Base-by-base conservation (phyloP, 805 yeast species). In the Candida yuanshanica region DNA sequence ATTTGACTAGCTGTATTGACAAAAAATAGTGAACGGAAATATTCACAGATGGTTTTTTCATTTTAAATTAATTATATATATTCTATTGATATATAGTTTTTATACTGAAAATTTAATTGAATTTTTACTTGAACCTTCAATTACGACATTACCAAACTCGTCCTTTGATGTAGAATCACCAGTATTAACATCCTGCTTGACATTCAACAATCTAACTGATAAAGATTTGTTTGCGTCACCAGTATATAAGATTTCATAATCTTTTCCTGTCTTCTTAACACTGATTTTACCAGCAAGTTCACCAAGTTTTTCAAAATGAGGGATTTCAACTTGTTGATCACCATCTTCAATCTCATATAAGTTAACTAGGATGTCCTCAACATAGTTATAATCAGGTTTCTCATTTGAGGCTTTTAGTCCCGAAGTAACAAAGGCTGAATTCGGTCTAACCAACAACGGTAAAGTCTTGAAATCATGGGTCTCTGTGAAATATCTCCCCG, bases 321-420 rank as follows among this genome's bases (percentile, higher is more conserved):
- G 55, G 17, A 50, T 50, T 33, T 47, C 36, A 7, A 50, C 49
- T 12, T 17, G 26, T 21, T 47, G 44, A 29, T 45, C 48, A 21
- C 52, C 52, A 6, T 50, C 47, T 22, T 44, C 44, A 35, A 50
- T 20, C 2, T 39, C 48, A 25, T 33, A 50, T 22, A 50, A 11
- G 40, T 50, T 50, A 21, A 50, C 48, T 42, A 50, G 23, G 18
- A 48, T 51, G 26, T 50, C 47, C 4, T 48, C 46, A 13, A 49
- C 37, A 39, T 46, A 48, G 32, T 50, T 51, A 26, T 48, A 50
- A 23, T 50, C 51, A 11, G 52, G 51, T 25, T 41, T 42, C n/a
- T 43, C 48, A 20, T 46, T 43, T 21, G 40, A 38, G 11, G 50
- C 46, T 25, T 47, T 45, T 13, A 41, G 7, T 5, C 52, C 55